Evolutionary conservation across 371 early-diverging fungal species (phyloP), one percentile per base, ranked within the genome.

Genomic region (Basidiobolus meristosporus): DNA sequence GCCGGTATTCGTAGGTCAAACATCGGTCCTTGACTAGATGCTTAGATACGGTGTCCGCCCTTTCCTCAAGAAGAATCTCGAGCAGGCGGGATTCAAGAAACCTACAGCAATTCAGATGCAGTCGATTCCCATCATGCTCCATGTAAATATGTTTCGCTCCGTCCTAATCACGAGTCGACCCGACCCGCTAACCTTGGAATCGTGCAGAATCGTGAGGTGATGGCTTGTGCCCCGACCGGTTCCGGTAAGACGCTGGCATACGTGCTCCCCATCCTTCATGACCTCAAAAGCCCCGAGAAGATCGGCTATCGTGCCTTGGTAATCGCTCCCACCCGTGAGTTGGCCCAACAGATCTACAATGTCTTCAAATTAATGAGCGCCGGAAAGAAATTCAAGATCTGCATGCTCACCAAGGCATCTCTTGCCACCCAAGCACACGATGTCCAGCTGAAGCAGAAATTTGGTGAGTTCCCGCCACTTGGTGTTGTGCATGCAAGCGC

Each of bases 221-320:
- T 97, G 71, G 88, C 84, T 0, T 80, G 85, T 54, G 91, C 98
- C 0, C 83, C 88, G 18, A 96, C 97, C 1, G 93, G 97, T 50
- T 87, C 91, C n/a, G 99, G 99, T 55, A 99, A 99, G 64, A 99
- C 99, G 2, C 56, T 96, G 53, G 90, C 97, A 1, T 99, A 84
- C 52, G 46, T 90, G 22, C 53, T 99, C 16, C 96, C 98, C 1
- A 84, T 97, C 7, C 46, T 97, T 42, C 81, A 89, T 41, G 67
- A 77, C 40, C 54, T 91, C 37, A 70, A 79, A 36, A 58, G 65
- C 28, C 82, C 82, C 0, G 68, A 73, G 42, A 77, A 69, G 41
- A 67, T 59, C 2, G 86, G 90, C 4, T 73, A 81, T 49, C 66
- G 89, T 28, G 93, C 90, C 0, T 59, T 90, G 18, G 77, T 99